Evolutionary conservation across 2,329 filamentous ascomycete species (phyloP).

Genomic region (Pseudogymnoascus sp.): DNA sequence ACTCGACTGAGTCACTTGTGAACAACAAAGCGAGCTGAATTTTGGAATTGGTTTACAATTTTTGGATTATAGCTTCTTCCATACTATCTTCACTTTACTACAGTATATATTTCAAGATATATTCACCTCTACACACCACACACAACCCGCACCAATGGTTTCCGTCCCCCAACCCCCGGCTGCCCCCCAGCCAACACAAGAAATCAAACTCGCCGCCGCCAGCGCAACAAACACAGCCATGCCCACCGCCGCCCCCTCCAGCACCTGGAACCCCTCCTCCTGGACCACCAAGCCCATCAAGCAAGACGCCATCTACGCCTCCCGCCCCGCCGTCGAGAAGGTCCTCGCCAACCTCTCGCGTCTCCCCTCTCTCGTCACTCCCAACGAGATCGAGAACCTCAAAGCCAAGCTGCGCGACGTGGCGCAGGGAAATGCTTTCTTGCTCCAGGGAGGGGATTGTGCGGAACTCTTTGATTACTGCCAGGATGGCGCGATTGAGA

Average conservation of each 20-base stretch:
- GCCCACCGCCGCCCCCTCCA: not conserved
- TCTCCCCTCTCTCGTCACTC: conserved; percentile 73
- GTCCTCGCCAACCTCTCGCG: conserved; percentile 58
- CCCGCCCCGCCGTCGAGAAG: conserved; percentile 50
- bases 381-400: conserved; percentile 71
- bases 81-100: not conserved
- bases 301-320: conserved; percentile 64
- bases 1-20: not conserved
- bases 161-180: not conserved
- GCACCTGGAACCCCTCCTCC: conserved; percentile 52
- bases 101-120: not conserved
- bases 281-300: conserved; percentile 76
- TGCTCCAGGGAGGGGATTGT: conserved; percentile 94
- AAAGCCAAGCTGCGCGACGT: conserved; percentile 77
- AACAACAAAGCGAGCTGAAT: not conserved
- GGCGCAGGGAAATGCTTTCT: conserved; percentile 81
- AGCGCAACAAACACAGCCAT: not conserved
- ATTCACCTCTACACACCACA: not conserved
- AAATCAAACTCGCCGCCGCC: not conserved
- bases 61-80: not conserved
- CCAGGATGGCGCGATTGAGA: conserved; percentile 78
- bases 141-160: not conserved
- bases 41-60: not conserved
- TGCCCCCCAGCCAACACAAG: not conserved
- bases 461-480: conserved; percentile 98